These are phyloP conservation scores for Raddia distichophylla DNA, from an alignment of 176 grass and related monocot genomes.

Conservation along the genomic window DNA sequence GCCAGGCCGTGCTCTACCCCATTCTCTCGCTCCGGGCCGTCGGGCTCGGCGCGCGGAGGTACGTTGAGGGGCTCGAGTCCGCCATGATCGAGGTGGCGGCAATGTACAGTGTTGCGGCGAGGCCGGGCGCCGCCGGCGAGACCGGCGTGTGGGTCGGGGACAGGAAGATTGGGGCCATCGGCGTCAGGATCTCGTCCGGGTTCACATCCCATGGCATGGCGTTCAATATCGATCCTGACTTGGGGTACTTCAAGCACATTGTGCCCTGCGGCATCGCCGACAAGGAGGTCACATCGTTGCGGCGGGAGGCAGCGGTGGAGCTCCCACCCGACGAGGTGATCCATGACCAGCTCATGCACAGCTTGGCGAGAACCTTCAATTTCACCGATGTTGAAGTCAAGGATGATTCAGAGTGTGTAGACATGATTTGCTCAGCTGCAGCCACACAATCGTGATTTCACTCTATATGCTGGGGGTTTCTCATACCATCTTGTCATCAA, in stretches of 20 bases:
- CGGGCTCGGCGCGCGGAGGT: slow-evolving; percentile 74
- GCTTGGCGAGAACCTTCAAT: slow-evolving; percentile 54
- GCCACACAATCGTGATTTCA: slow-evolving; percentile 23
- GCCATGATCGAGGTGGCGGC: slow-evolving; percentile 79
- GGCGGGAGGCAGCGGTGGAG: slow-evolving; percentile 55
- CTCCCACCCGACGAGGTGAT: slow-evolving; percentile 74
- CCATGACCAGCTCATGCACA: slow-evolving; percentile 74
- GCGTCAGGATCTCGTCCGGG: slow-evolving; percentile 85
- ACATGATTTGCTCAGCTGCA: slow-evolving; percentile 33
- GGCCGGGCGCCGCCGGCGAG: slow-evolving; percentile 56
- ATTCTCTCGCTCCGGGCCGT: slow-evolving; percentile 65
- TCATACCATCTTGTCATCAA: slow-evolving; percentile 18
- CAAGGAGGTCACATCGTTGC: slow-evolving; percentile 79
- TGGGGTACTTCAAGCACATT: slow-evolving; percentile 70
- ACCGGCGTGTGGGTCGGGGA: slow-evolving; percentile 91
- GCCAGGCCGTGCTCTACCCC: slow-evolving; percentile 86
- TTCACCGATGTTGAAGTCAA: slow-evolving; percentile 46
- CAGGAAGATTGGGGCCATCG: slow-evolving; percentile 93
- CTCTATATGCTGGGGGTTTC: not conserved
- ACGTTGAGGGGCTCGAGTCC: slow-evolving; percentile 85
- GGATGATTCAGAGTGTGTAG: slow-evolving; percentile 36
- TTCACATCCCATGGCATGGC: slow-evolving; percentile 83
- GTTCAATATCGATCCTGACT: slow-evolving; percentile 77
- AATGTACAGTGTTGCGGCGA: slow-evolving; percentile 68
- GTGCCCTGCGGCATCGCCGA: slow-evolving; percentile 81